Evolutionary conservation across 2,329 filamentous ascomycete species (phyloP).

Genomic region (Monosporascus ibericus): DNA sequence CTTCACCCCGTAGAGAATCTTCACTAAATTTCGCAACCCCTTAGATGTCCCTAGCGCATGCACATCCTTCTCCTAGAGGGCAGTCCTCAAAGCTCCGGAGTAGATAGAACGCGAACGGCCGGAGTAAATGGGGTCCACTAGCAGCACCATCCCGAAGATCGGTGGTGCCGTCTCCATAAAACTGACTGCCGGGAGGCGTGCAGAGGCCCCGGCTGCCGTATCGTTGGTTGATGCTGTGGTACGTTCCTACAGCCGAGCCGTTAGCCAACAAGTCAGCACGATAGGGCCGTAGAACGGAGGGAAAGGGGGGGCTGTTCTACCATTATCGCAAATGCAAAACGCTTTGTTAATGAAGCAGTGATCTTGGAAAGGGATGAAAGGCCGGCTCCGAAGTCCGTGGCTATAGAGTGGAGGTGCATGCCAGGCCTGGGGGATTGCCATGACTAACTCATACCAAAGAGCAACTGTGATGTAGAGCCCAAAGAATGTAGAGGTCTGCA

Average conservation of each 20-base stretch:
- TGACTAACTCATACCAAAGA: neutral
- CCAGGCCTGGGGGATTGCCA: neutral
- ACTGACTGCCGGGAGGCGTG: constrained; percentile 10
- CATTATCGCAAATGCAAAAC: neutral
- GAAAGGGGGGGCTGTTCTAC: constrained; percentile 9
- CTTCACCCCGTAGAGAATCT: too few species aligned
- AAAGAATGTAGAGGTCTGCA: too few species aligned
- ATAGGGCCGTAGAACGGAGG: neutral
- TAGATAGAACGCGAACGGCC: neutral
- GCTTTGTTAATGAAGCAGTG: neutral
- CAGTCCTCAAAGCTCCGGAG: too few species aligned
- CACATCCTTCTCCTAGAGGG: neutral
- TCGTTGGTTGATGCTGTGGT: constrained; percentile 12
- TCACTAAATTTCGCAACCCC: too few species aligned
- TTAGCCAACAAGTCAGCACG: neutral
- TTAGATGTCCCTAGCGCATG: neutral
- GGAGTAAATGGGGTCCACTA: neutral
- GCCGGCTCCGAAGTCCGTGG: neutral
- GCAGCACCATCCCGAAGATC: constrained; percentile 16
- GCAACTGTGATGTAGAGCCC: neutral
- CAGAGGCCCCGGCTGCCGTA: constrained; percentile 9
- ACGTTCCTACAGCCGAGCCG: constrained; percentile 10
- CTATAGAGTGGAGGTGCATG: neutral
- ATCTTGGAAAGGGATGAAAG: neutral
- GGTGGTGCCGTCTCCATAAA: constrained; percentile 10